phyloP scores from a whole-genome alignment of 106 monocot genomes.

The Alisma plantagoaquatica region DNA sequence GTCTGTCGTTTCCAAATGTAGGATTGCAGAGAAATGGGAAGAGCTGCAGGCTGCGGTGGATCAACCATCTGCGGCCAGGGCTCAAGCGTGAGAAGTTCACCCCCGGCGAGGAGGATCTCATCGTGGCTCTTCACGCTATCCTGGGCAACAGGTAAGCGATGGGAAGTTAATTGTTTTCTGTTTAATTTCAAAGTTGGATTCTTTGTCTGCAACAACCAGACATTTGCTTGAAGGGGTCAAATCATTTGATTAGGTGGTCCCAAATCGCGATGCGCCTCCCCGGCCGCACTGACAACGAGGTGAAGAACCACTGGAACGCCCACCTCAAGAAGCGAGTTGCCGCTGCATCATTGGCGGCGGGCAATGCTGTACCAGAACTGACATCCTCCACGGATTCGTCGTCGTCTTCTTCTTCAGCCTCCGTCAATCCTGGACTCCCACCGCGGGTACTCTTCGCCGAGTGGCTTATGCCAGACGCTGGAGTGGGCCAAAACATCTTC shows the following conservation, averaged over 20 bases:
- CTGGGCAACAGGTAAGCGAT: conserved; percentile 56
- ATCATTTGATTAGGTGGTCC: conserved; percentile 64
- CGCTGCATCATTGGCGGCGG: no score
- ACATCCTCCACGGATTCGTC: background rate
- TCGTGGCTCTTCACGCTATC: conserved; percentile 33
- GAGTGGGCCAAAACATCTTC: background rate
- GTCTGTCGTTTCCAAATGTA: no score
- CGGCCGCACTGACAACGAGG: conserved; percentile 59
- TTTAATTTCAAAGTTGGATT: no score
- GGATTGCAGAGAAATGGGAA: conserved; percentile 56
- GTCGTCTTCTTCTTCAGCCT: no score
- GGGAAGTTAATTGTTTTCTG: no score
- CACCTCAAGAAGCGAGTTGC: conserved; percentile 45
- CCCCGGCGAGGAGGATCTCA: conserved; percentile 23
- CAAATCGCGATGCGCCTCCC: conserved; percentile 52
- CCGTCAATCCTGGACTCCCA: no score
- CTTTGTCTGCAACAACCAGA: no score
- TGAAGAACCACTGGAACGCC: conserved; percentile 69
- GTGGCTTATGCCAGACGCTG: conserved; percentile 12
- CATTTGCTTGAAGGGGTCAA: no score
- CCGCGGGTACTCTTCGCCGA: conserved; percentile 23
- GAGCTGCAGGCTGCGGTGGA: conserved; percentile 69
- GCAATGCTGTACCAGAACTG: background rate
- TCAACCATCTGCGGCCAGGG: conserved; percentile 54
- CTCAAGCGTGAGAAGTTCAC: conserved; percentile 51